Conservation (phyloP, 176 grass and related monocot genomes). For the Phoenix dactylifera region DNA sequence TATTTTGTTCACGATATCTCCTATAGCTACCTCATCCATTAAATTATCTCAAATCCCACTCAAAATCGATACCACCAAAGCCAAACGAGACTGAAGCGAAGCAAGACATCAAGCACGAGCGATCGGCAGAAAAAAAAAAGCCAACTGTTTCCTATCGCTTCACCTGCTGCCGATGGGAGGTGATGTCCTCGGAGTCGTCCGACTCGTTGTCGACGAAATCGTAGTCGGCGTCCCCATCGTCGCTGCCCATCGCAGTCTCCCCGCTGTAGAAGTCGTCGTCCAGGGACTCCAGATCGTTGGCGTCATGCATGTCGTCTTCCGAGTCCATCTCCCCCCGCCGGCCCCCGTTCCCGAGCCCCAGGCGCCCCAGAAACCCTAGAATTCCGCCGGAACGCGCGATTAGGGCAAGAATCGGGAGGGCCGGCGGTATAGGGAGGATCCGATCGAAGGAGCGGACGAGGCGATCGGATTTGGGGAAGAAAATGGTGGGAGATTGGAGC, state of each 20-base stretch:
- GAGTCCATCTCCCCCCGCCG: constrained; percentile 47
- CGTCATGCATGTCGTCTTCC: constrained; percentile 97
- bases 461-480: not conserved
- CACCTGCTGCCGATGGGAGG: constrained; percentile 80
- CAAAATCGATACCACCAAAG: not conserved
- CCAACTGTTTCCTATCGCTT: not conserved
- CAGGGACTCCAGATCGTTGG: constrained; percentile 44
- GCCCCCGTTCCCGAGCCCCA: constrained; percentile 33
- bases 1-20: no score
- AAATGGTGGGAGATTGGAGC: constrained; percentile 12
- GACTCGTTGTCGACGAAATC: constrained; percentile 95
- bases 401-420: constrained; percentile 47
- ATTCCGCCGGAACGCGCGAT: not conserved
- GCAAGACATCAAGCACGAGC: constrained; percentile 8
- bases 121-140: constrained; percentile 13
- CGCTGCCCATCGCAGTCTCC: constrained; percentile 62
- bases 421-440: constrained; percentile 39
- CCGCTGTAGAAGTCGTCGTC: constrained; percentile 90
- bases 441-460: constrained; percentile 27
- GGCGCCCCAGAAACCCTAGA: constrained; percentile 25
- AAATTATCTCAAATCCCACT: not conserved
- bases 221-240: constrained; percentile 81
- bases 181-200: constrained; percentile 61
- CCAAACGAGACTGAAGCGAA: no score
- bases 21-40: no score